Evolutionary conservation across 2,329 filamentous ascomycete genomes (phyloP).

Genomic region (Bisporella sp.): DNA sequence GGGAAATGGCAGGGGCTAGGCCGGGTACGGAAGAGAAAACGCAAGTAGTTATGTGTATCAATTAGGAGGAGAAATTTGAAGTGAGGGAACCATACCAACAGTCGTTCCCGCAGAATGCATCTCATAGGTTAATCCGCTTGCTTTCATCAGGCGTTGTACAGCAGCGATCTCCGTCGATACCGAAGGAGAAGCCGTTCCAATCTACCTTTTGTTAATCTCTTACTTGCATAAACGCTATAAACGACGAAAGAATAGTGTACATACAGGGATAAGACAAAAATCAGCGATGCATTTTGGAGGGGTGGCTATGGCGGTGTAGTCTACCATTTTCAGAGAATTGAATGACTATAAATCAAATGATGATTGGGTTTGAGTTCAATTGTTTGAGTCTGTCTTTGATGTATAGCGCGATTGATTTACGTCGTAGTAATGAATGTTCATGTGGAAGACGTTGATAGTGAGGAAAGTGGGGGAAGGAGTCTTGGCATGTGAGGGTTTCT

Average conservation of each 20-base stretch:
- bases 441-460: too few relatives aligned
- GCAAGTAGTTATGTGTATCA: too few relatives aligned
- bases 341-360: too few relatives aligned
- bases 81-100: constrained; percentile 53
- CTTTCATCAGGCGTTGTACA: constrained; percentile 78
- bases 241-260: constrained; percentile 23
- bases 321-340: constrained; percentile 4
- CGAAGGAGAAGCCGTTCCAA: constrained; percentile 72
- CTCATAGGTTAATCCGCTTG: constrained; percentile 71
- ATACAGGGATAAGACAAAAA: constrained; percentile 81
- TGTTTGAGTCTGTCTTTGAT: too few relatives aligned
- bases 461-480: too few relatives aligned
- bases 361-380: too few relatives aligned
- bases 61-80: not conserved
- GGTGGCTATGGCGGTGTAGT: constrained; percentile 48
- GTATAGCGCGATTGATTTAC: too few relatives aligned
- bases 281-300: constrained; percentile 76
- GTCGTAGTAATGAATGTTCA: too few relatives aligned
- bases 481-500: too few relatives aligned
- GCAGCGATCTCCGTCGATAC: constrained; percentile 80
- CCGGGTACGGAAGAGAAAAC: too few relatives aligned
- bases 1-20: too few relatives aligned
- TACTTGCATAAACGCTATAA: too few relatives aligned
- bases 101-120: constrained; percentile 96
- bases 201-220: constrained; percentile 34